These are phyloP conservation scores for Calocybe indica DNA, from an alignment of 768 basidiomycete species.

Conservation along the genomic window DNA sequence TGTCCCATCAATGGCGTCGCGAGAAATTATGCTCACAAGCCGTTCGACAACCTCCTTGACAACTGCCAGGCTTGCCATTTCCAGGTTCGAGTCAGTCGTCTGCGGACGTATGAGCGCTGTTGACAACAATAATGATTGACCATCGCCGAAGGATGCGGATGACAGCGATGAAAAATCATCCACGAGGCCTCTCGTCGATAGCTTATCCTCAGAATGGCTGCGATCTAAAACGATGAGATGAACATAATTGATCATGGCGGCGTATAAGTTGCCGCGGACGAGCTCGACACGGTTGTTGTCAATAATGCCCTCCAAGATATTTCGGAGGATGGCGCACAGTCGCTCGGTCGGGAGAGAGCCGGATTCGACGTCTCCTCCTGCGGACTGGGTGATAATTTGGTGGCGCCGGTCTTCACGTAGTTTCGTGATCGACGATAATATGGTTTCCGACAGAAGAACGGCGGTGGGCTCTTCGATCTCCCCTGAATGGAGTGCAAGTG, in stretches of 20 bases:
- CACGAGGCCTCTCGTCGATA: slow-evolving; percentile 4
- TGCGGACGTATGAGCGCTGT: slow-evolving; percentile 13
- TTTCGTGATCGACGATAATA: slow-evolving; percentile 80
- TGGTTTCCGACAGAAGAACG: slow-evolving; percentile 77
- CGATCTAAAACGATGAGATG: slow-evolving; percentile 46
- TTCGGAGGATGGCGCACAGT: slow-evolving; percentile 66
- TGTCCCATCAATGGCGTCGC: slow-evolving; percentile 92
- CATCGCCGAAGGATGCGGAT: slow-evolving; percentile 33
- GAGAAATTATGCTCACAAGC: slow-evolving; percentile 63
- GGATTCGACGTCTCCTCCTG: slow-evolving; percentile 54
- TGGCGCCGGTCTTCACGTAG: slow-evolving; percentile 78
- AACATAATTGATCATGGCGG: slow-evolving; percentile 83
- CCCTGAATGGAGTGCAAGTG: slow-evolving; percentile 56
- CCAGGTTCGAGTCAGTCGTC: slow-evolving; percentile 34
- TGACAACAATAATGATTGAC: slow-evolving; percentile 26
- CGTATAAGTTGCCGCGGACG: slow-evolving; percentile 93
- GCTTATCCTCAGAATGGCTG: slow-evolving; percentile 16
- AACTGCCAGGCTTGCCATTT: slow-evolving; percentile 56
- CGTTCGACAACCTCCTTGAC: slow-evolving; percentile 69
- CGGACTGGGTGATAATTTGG: slow-evolving; percentile 61
- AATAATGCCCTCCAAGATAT: slow-evolving; percentile 67
- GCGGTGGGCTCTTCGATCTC: slow-evolving; percentile 69
- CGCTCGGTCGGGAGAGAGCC: slow-evolving; percentile 77
- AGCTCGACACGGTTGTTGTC: slow-evolving; percentile 77
- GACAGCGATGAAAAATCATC: slow-evolving; percentile 23